These are phyloP conservation scores for Termitomyces sp. DNA, from an alignment of 768 basidiomycete genomes.

Conservation along the genomic window DNA sequence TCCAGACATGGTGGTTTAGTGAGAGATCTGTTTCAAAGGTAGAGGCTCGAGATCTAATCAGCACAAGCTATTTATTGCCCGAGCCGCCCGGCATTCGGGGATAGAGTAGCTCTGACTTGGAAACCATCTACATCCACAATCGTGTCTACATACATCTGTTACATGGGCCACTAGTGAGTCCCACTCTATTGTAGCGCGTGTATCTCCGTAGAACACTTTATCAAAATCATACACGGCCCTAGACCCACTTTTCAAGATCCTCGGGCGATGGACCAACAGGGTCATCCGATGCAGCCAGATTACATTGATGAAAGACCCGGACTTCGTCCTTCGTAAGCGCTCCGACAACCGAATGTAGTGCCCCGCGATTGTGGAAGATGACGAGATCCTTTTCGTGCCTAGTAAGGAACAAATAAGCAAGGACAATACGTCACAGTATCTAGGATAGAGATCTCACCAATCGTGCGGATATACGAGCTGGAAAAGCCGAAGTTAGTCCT, in stretches of 20 bases:
- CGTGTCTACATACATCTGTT: not conserved
- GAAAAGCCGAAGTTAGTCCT: not conserved
- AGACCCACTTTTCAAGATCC: constrained; percentile 60
- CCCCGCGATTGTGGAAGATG: constrained; percentile 82
- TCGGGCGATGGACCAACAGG: constrained; percentile 63
- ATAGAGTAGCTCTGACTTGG: not conserved
- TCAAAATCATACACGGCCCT: not conserved
- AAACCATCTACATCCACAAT: not conserved
- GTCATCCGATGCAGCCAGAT: constrained; percentile 75
- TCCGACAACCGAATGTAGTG: constrained; percentile 78
- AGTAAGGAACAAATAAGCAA: not conserved
- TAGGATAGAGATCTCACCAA: constrained; percentile 42
- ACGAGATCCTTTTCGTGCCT: constrained; percentile 62
- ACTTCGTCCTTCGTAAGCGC: constrained; percentile 64
- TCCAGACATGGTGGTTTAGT: constrained; percentile 46
- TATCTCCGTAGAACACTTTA: not conserved
- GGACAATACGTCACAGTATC: too few relatives aligned
- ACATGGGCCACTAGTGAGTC: not conserved
- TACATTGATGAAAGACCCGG: constrained; percentile 80
- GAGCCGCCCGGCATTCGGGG: not conserved
- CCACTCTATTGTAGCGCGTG: not conserved
- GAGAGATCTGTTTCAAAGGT: constrained; percentile 1
- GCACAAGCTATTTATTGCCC: too few relatives aligned
- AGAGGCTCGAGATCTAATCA: constrained; percentile 4
- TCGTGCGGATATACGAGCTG: constrained; percentile 86